phyloP scores from a whole-genome alignment of 2,329 filamentous ascomycete species.

The Cladosporium velox region DNA sequence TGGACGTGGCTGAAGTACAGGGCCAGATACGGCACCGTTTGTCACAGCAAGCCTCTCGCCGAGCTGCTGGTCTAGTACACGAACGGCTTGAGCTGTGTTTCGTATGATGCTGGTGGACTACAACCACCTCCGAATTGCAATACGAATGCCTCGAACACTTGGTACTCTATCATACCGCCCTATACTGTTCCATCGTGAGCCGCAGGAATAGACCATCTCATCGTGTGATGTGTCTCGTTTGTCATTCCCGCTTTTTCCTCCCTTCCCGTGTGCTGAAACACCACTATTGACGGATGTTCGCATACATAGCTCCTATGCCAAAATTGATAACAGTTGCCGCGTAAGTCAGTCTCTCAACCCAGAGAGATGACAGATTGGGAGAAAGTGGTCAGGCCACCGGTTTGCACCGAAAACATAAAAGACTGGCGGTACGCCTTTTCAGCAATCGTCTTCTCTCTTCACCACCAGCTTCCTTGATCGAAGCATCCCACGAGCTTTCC shows the following conservation, averaged over 20 bases:
- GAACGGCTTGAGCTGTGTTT: not conserved
- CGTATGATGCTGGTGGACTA: not conserved
- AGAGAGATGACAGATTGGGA: too few species aligned
- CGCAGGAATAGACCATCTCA: not conserved
- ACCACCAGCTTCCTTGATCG: too few species aligned
- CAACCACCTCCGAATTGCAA: not conserved
- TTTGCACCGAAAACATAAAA: too few species aligned
- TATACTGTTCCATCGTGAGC: not conserved
- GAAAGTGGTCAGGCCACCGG: too few species aligned
- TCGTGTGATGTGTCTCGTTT: not conserved
- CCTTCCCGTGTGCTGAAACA: not conserved
- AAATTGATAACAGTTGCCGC: too few species aligned
- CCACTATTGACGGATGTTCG: not conserved
- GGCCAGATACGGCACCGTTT: not conserved
- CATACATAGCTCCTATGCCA: not conserved
- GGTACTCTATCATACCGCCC: not conserved
- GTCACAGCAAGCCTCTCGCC: not conserved
- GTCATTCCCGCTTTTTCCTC: not conserved
- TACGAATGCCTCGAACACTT: not conserved
- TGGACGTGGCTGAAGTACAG: not conserved
- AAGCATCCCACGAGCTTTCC: too few species aligned
- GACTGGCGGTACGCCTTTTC: too few species aligned
- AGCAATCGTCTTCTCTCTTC: too few species aligned
- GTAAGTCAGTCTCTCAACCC: too few species aligned
- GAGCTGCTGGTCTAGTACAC: not conserved